A percentile compares a stretch with the other conserved stretches of the same genome.
These are phyloP conservation scores for Daldinia sp. DNA, from an alignment of 2,329 filamentous ascomycete species.

Conservation along the genomic window DNA sequence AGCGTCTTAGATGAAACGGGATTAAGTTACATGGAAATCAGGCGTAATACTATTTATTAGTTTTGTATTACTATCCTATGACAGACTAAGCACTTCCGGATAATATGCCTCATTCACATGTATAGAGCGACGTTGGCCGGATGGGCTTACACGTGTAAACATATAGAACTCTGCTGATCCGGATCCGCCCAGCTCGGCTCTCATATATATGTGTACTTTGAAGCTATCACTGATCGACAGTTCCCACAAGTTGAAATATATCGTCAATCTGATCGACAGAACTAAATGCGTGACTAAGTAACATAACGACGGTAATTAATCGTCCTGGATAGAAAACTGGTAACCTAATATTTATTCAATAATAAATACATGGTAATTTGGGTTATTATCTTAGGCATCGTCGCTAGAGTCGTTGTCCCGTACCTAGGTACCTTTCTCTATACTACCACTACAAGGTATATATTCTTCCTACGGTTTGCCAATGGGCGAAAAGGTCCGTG, in stretches of 20 bases:
- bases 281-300: background rate
- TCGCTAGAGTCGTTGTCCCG: background rate
- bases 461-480: background rate
- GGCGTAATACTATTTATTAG: background rate
- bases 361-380: background rate
- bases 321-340: background rate
- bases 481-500: conserved; percentile 5
- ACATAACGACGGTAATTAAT: background rate
- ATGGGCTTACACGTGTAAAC: conserved; percentile 10
- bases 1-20: conserved; percentile 1
- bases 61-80: background rate
- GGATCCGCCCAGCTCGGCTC: conserved; percentile 30
- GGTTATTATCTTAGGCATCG: background rate
- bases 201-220: conserved; percentile 8
- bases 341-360: background rate
- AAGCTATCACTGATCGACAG: conserved; percentile 29
- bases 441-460: background rate
- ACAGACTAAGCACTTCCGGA: background rate
- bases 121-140: background rate
- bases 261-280: conserved; percentile 1
- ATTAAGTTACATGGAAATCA: background rate
- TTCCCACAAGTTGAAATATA: conserved; percentile 5
- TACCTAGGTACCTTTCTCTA: background rate
- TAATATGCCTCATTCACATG: conserved; percentile 16
- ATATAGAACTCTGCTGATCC: conserved; percentile 24